Percentiles rank a stretch among this genome's conserved stretches.
Evolutionary conservation across 129 eudicot species (phyloP).

Genomic region (Artemisia annua): DNA sequence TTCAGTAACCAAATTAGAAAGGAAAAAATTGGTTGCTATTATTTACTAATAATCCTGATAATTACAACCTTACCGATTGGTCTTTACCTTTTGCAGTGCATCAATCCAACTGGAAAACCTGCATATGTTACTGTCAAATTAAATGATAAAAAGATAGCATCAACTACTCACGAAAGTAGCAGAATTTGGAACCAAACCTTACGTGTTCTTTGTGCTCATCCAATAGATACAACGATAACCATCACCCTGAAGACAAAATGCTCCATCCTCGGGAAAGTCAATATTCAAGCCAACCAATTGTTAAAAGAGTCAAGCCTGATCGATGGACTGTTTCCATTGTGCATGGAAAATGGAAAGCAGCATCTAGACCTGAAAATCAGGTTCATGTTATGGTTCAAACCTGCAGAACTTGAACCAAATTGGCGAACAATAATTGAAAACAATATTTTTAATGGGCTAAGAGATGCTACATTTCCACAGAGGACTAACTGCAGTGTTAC

Average conservation of each 20-base stretch:
- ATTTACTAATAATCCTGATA: background rate
- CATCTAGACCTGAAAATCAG: conserved; percentile 49
- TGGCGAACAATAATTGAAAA: conserved; percentile 55
- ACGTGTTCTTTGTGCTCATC: conserved; percentile 81
- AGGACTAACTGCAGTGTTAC: conserved; percentile 58
- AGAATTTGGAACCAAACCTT: conserved; percentile 94
- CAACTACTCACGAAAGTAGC: conserved; percentile 60
- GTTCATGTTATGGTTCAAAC: conserved; percentile 78
- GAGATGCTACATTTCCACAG: conserved; percentile 71
- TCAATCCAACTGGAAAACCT: conserved; percentile 53
- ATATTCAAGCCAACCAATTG: conserved; percentile 49
- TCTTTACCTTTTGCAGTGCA: conserved; percentile 53
- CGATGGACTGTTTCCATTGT: conserved; percentile 71
- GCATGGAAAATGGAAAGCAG: conserved; percentile 58
- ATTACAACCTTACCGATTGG: conserved; percentile 12
- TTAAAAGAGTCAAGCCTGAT: conserved; percentile 58
- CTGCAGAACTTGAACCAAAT: conserved; percentile 63
- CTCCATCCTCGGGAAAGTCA: conserved; percentile 58
- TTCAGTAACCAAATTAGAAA: too few species aligned
- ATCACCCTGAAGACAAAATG: conserved; percentile 68
- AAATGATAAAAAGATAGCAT: conserved; percentile 60
- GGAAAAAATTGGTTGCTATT: too few species aligned
- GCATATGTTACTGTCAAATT: conserved; percentile 79
- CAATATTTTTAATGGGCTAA: conserved; percentile 58
- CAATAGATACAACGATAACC: conserved; percentile 59